Evolutionary conservation across 2,329 filamentous ascomycete genomes (phyloP).

Genomic region (Penicillium freii): DNA sequence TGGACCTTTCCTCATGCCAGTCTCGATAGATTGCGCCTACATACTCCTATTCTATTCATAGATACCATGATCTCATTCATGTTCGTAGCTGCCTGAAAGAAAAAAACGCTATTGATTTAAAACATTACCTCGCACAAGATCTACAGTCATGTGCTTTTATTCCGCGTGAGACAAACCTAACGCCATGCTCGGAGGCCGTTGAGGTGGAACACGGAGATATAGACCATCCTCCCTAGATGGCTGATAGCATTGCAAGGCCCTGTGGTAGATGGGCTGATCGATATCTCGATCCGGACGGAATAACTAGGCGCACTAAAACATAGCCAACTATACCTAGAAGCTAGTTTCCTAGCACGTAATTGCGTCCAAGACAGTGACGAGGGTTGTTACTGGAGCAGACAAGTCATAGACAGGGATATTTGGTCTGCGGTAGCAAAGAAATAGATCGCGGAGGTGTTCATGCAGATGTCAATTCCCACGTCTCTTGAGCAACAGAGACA

Average conservation of each 20-base stretch:
- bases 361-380: not conserved
- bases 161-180: not conserved
- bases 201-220: slow-evolving; percentile 18
- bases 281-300: not conserved
- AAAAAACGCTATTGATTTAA: not conserved
- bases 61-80: not conserved
- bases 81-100: not conserved
- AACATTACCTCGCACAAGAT: not conserved
- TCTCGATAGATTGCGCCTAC: not conserved
- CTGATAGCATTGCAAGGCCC: not conserved
- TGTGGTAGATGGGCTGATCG: not conserved
- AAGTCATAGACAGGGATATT: not conserved
- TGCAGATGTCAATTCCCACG: not conserved
- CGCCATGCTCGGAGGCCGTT: slow-evolving; percentile 17
- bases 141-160: not conserved
- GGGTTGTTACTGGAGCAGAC: not conserved
- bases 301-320: not conserved
- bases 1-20: not conserved
- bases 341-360: not conserved
- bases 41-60: not conserved
- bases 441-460: not conserved
- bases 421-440: not conserved
- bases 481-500: not conserved
- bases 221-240: not conserved
- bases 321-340: too few relatives aligned